These are phyloP conservation scores for Pseudocercospora macadamiae DNA, from an alignment of 2,329 filamentous ascomycete genomes.

Conservation along the genomic window DNA sequence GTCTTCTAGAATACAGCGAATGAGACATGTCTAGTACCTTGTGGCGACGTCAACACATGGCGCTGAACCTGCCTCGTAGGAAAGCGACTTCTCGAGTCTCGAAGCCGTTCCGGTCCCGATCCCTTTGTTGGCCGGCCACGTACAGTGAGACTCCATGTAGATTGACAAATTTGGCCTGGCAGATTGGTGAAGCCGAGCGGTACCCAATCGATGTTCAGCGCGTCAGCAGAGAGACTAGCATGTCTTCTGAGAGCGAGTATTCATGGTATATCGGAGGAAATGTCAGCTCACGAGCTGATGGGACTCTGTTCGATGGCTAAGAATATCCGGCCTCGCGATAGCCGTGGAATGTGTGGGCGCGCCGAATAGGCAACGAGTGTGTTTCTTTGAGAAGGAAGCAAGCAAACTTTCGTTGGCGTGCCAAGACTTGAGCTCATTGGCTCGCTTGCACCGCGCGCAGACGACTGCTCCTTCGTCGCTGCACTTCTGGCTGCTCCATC, in stretches of 20 bases:
- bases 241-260: not conserved
- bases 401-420: constrained; percentile 13
- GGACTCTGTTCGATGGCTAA: constrained; percentile 7
- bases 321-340: constrained; percentile 19
- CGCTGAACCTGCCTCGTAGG: constrained; percentile 23
- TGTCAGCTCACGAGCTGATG: constrained; percentile 3
- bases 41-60: constrained; percentile 25
- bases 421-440: constrained; percentile 14
- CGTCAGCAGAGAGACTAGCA: constrained; percentile 8
- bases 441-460: constrained; percentile 5
- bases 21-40: constrained; percentile 31
- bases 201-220: constrained; percentile 16
- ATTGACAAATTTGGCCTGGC: constrained; percentile 14
- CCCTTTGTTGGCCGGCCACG: constrained; percentile 13
- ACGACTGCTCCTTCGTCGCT: constrained; percentile 14
- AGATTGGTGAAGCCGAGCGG: constrained; percentile 12
- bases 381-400: constrained; percentile 10
- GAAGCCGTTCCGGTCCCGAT: not conserved
- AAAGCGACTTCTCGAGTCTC: constrained; percentile 10
- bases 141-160: constrained; percentile 9
- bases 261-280: constrained; percentile 5
- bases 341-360: constrained; percentile 15
- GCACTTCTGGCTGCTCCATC: constrained; percentile 13
- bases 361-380: constrained; percentile 11
- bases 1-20: constrained; percentile 34